Evolutionary conservation across 108 stramenopile species (phyloP), one percentile per base, ranked within the genome.

Genomic region (Nitzschia putrida): DNA sequence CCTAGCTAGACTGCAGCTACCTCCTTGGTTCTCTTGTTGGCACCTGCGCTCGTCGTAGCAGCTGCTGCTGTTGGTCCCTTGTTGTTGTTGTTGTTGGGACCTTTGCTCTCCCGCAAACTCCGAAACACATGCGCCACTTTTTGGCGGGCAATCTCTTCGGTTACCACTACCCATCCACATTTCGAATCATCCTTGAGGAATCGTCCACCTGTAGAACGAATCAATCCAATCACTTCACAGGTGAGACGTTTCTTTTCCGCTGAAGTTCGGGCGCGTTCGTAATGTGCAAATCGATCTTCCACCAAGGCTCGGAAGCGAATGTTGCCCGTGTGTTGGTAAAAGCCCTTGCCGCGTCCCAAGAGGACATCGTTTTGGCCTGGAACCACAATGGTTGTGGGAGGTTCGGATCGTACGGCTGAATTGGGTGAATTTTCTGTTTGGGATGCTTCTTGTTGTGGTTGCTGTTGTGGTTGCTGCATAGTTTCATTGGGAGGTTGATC

Each of bases 291-390:
- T 2, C 57, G 58, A 25, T 37, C 53, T 61, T 67, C 56, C 29
- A 74, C 57, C 44, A 58, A 41, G n/a, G 47, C 20, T 45, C 76
- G 61, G 20, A 70, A 57, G 13, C 63, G 39, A 4, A 56, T 68
- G 44, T 77, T 77, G 52, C 76, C 76, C 11, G 61, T 47, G 53
- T 77, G 68, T 39, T 69, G 55, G 45, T 68, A 59, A 51, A 77
- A 61, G 21, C 60, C 59, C 57, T 61, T 64, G 61, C 76, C 76
- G 11, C 76, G 61, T 22, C 76, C 76, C 39, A 77, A 44, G 13
- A 77, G 42, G 26, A 77, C 63, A 40, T 77, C 76, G 9, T 63
- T 50, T 10, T 38, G 59, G 34, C 47, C 55, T 8, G 68, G 67
- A 3, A n/a, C 29, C 4, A 26, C 25, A 50, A 70, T 53, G 47